These are phyloP conservation scores for Pinus taeda DNA, from an alignment of 75 land plant species.

Conservation along the genomic window DNA sequence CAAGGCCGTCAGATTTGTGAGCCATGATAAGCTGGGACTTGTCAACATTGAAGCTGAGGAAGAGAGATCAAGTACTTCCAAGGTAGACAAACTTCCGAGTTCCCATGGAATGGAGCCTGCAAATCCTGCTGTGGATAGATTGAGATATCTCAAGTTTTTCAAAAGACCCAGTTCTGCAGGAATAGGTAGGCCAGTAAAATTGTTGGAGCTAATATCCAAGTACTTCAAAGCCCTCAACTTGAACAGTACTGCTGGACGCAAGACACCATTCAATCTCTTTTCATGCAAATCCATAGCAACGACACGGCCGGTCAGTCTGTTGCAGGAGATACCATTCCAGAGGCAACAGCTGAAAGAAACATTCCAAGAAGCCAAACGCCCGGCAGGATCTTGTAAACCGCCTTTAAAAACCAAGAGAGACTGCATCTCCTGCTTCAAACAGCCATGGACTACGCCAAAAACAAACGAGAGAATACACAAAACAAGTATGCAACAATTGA, in stretches of 20 bases:
- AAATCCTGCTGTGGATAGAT: constrained; percentile 17
- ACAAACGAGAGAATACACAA: no score
- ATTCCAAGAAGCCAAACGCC: constrained; percentile 19
- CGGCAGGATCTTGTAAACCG: constrained; percentile 8
- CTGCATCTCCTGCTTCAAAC: constrained; percentile 17
- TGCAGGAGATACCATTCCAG: constrained; percentile 23
- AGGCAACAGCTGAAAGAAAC: constrained; percentile 16
- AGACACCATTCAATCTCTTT: neutral
- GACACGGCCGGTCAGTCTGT: constrained; percentile 11
- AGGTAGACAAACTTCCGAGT: constrained; percentile 23
- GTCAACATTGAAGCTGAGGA: neutral
- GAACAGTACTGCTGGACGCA: constrained; percentile 10
- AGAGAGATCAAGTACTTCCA: constrained; percentile 17
- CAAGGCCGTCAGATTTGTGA: neutral
- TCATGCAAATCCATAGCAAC: neutral
- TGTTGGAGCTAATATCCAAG: constrained; percentile 28
- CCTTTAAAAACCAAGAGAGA: constrained; percentile 18
- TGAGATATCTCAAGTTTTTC: constrained; percentile 19
- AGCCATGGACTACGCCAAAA: neutral
- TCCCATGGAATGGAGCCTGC: constrained; percentile 17
- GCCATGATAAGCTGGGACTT: neutral
- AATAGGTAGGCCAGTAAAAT: constrained; percentile 10
- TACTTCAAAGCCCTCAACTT: constrained; percentile 11
- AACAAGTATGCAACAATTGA: no score
- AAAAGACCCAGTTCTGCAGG: constrained; percentile 17